Conservation (phyloP, 164 flowering plant species). For the Echeveria elegans region DNA sequence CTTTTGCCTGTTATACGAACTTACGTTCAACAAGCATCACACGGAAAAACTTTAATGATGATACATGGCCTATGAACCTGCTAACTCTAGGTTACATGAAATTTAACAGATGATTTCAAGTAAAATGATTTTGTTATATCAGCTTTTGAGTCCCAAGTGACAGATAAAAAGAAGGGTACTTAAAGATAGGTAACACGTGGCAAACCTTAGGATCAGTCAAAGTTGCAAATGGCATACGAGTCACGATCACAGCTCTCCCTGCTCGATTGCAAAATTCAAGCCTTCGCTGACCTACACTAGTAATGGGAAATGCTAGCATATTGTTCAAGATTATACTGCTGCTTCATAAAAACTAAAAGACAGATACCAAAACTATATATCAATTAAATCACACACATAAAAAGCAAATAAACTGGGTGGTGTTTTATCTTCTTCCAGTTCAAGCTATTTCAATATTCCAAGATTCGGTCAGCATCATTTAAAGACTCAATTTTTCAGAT, state of each 20-base stretch:
- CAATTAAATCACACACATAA: too few species aligned
- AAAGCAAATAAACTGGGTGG: neutral
- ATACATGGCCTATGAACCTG: too few species aligned
- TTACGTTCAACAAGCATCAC: too few species aligned
- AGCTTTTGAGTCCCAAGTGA: neutral
- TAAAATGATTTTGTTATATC: neutral
- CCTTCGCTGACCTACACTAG: constrained; percentile 88
- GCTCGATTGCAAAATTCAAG: constrained; percentile 89
- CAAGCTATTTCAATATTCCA: too few species aligned
- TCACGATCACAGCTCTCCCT: constrained; percentile 89
- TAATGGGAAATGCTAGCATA: neutral
- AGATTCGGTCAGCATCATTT: neutral
- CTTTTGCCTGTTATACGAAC: too few species aligned
- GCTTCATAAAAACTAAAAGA: neutral
- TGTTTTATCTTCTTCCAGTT: too few species aligned
- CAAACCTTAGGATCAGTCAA: constrained; percentile 85
- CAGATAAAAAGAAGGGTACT: neutral
- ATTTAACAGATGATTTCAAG: too few species aligned
- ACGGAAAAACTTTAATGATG: too few species aligned
- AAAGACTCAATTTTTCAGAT: neutral
- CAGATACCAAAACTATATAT: too few species aligned
- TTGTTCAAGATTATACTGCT: neutral
- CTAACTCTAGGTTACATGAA: neutral
- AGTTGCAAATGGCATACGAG: constrained; percentile 87
- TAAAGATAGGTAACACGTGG: neutral